These are phyloP conservation scores for Pouteria glomerata DNA, from an alignment of 148 eudicot genomes.

Conservation along the genomic window DNA sequence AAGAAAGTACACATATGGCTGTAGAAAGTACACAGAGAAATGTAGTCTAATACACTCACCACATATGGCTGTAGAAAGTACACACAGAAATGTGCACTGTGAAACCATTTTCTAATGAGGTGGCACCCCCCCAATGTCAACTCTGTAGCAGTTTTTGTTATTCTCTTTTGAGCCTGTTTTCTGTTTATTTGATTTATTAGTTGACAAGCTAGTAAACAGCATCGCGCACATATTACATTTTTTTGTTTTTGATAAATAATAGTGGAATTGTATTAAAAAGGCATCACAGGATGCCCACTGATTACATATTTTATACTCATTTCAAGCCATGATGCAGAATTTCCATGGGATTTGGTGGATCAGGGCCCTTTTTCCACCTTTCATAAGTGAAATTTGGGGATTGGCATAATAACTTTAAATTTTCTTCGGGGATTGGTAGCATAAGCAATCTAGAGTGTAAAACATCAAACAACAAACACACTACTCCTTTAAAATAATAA, in stretches of 20 bases:
- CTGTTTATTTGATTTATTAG: not conserved
- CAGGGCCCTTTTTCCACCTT: not conserved
- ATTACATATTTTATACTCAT: not conserved
- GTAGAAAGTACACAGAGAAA: too few relatives aligned
- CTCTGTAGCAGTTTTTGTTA: not conserved
- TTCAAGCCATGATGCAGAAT: not conserved
- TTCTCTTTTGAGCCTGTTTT: not conserved
- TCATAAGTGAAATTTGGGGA: not conserved
- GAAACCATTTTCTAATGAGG: not conserved
- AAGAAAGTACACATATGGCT: not conserved
- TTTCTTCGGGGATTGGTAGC: not conserved
- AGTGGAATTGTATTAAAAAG: too few relatives aligned
- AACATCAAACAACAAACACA: not conserved
- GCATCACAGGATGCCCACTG: too few relatives aligned
- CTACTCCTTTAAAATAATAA: too few relatives aligned
- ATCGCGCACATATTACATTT: not conserved
- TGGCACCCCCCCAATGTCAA: not conserved
- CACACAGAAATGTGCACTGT: not conserved
- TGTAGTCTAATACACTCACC: not conserved
- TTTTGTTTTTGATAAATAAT: too few relatives aligned
- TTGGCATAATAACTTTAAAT: not conserved
- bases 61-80: not conserved
- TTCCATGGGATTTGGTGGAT: too few relatives aligned
- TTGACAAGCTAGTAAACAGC: not conserved
- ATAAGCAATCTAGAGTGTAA: not conserved